Base-by-base conservation (phyloP, 1,284 basidiomycete genomes). In the Ceratobasidium sp. region DNA sequence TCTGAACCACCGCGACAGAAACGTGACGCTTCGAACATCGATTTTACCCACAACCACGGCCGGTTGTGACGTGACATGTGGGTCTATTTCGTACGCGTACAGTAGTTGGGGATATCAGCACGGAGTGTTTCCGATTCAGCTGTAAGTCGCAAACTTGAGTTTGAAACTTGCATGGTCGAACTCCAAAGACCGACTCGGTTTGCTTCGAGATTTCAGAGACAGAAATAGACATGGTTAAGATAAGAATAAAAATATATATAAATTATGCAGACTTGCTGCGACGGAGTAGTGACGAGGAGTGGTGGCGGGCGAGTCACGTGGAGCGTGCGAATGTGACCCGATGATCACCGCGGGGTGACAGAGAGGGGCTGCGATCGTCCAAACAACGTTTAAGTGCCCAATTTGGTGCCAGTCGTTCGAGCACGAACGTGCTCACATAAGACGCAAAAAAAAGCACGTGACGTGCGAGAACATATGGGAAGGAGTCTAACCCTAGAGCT, bases 351-450 rank as follows among this genome's bases (percentile, higher is more conserved):
- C 2, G 23, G 61, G 39, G 61, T 33, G 33, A 64, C 61, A 49
- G 18, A 49, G 61, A 64, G 39, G 39, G 33, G 28, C 40, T 13
- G 23, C 2, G 61, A 28, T 33, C 61, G 5, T 5, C 18, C 18
- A 64, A 28, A 64, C 39, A 39, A 9, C 44, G 33, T 2, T 20
- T 40, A 64, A 64, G 39, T 28, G 39, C 18, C 26, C 46, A 64
- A 40, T 7, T 9, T 64, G 61, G 61, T 28, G 61, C 61, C 61
- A 64, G 61, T 64, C 61, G 26, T 64, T 40, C 61, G 28, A 64
- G 61, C 61, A 63, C 60, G n/a, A 6, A 7, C 44, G 13, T 46
- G 44, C 44, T 46, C 44, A 46, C 13, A 46, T 46, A 46, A 46
- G 44, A 7, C 13, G 6, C 44, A 46, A 13, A n/a, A n/a, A n/a